Evolutionary conservation across 768 basidiomycete species (phyloP).

Genomic region (Rhodosporidiobolus sp.): DNA sequence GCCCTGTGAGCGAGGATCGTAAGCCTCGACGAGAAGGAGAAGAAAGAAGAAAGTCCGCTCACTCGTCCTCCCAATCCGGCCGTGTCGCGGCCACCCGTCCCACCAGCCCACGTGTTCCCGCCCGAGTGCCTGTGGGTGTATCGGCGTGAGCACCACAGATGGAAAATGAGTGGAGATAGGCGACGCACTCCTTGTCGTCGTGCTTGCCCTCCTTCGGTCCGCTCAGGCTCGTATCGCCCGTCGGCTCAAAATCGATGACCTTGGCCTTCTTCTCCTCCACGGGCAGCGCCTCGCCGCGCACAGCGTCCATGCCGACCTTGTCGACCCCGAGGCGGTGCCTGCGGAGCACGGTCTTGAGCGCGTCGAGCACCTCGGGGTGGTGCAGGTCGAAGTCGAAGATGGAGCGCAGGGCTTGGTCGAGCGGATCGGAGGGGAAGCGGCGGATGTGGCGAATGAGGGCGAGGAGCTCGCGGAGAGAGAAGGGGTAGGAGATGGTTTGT

Average conservation of each 20-base stretch:
- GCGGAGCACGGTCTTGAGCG: constrained; percentile 13
- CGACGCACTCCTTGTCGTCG: constrained; percentile 13
- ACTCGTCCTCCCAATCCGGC: constrained; percentile 26
- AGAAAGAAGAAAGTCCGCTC: background rate
- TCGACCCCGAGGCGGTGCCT: constrained; percentile 20
- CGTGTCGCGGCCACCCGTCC: constrained; percentile 33
- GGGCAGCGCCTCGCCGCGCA: background rate
- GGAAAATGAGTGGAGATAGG: background rate
- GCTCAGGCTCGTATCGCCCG: constrained; percentile 13
- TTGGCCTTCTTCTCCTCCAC: constrained; percentile 10
- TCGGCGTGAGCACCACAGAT: background rate
- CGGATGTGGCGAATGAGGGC: constrained; percentile 28
- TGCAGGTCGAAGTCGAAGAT: constrained; percentile 38
- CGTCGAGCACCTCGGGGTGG: constrained; percentile 22
- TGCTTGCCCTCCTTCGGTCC: constrained; percentile 34
- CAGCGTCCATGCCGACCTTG: constrained; percentile 32
- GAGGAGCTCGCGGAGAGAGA: constrained; percentile 35
- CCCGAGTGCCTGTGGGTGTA: constrained; percentile 15
- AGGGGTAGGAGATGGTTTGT: constrained; percentile 29
- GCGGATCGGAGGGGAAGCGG: constrained; percentile 17
- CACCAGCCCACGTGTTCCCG: constrained; percentile 36
- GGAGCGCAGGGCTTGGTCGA: constrained; percentile 20
- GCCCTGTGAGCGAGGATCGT: background rate
- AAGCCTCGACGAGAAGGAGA: background rate
- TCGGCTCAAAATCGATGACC: constrained; percentile 33